phyloP scores from a whole-genome alignment of 225 moss, liverwort and hornwort species.

The Straminergon stramineum region DNA sequence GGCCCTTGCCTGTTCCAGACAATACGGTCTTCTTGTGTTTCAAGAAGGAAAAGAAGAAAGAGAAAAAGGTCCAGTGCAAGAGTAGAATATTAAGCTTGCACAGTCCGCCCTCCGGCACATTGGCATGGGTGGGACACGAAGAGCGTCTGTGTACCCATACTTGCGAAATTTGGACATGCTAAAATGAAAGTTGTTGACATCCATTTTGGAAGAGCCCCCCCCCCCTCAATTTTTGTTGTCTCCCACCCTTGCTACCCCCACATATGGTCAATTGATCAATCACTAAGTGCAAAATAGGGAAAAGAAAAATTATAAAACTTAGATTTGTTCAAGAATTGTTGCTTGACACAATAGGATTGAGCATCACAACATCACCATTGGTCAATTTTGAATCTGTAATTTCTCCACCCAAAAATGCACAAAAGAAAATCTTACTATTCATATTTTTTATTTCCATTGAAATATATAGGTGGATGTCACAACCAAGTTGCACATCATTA shows the following conservation, averaged over 20 bases:
- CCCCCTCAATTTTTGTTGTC: too few relatives aligned
- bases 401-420: neutral
- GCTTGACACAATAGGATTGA: too few relatives aligned
- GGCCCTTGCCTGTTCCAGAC: too few relatives aligned
- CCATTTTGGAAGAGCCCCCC: neutral
- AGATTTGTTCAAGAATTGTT: neutral
- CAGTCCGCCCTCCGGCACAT: too few relatives aligned
- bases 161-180: accelerated
- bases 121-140: too few relatives aligned
- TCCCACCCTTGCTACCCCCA: neutral
- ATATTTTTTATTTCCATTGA: too few relatives aligned
- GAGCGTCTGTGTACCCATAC: too few relatives aligned
- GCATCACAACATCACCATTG: neutral
- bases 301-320: neutral
- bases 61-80: neutral
- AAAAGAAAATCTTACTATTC: neutral
- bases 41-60: too few relatives aligned
- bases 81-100: neutral
- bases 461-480: too few relatives aligned
- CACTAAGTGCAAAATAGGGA: neutral
- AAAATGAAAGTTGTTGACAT: neutral
- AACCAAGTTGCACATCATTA: neutral
- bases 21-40: too few relatives aligned
- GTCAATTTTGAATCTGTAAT: accelerated
- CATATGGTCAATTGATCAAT: too few relatives aligned